These are phyloP conservation scores for Cyclocybe aegerita DNA, from an alignment of 768 basidiomycete genomes.

Conservation along the genomic window DNA sequence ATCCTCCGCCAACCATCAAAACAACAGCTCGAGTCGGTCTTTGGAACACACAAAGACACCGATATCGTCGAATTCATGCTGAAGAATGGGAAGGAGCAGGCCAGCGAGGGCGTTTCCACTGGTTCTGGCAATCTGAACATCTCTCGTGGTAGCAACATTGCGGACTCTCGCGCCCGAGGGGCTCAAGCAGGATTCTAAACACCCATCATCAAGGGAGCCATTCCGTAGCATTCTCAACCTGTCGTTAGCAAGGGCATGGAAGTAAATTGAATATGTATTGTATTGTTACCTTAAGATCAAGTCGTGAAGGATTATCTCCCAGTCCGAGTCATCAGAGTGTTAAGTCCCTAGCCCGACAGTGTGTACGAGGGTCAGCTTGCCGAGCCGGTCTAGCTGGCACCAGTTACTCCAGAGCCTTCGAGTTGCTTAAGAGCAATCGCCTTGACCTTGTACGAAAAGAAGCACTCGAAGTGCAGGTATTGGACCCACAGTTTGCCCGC, in stretches of 20 bases:
- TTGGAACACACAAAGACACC: conserved; percentile 62
- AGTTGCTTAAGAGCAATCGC: too few relatives aligned
- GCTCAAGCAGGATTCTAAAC: conserved; percentile 5
- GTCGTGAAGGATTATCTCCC: not conserved
- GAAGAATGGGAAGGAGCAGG: conserved; percentile 60
- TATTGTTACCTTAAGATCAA: not conserved
- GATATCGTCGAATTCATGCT: conserved; percentile 64
- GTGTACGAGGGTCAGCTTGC: too few relatives aligned
- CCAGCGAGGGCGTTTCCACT: conserved; percentile 41
- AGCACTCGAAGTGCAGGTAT: too few relatives aligned
- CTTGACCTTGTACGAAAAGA: too few relatives aligned
- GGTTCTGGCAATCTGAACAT: conserved; percentile 18
- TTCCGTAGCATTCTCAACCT: not conserved
- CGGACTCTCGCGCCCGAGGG: conserved; percentile 43
- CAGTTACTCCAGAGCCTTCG: too few relatives aligned
- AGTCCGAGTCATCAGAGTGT: too few relatives aligned
- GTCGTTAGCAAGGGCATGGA: not conserved
- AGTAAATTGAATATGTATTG: conserved; percentile 1
- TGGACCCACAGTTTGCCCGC: too few relatives aligned
- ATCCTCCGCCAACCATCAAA: conserved; percentile 71
- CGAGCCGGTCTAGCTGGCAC: too few relatives aligned
- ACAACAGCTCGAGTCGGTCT: conserved; percentile 77
- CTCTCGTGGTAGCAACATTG: conserved; percentile 28
- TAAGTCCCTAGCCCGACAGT: too few relatives aligned
- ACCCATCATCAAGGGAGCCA: not conserved